Evolutionary conservation across 2,329 filamentous ascomycete species (phyloP), one percentile per base, ranked within the genome.

Genomic region (Diaporthe aspalathi): DNA sequence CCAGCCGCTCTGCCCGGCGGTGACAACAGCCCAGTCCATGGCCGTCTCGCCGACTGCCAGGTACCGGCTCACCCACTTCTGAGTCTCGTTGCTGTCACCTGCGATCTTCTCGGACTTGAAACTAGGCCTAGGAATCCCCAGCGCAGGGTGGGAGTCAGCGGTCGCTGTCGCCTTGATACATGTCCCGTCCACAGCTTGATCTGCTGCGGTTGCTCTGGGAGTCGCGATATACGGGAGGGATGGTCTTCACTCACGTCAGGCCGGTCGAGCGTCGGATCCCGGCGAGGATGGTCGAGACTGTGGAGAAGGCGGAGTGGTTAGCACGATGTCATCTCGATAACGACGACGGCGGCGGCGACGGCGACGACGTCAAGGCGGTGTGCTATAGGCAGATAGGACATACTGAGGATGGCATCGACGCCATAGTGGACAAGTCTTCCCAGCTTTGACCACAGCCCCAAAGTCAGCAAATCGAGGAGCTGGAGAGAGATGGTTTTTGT

Each of bases 251-350:
- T 89, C 93, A 99, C 96, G 95, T 98, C 84, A 99, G 88, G 79
- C 96, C 96, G 73, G 96, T 98, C 75, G 95, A 98, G 77, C 96
- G 94, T 86, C 97, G 97, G 87, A 99, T 95, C 79, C 96, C 96
- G 49, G 96, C 96, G 76, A 99, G 91, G 82, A 98, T 95, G 74
- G 96, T 94, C 78, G 96, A 99, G 82, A 99, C 93, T 97, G 72
- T 17, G 38, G 17, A n/a, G 22, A n/a, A 45, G 20, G 40, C 20
- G 27, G 63, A 43, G 7, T 16, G 22, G 52, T 60, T 16, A 68
- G 66, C 43, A 1, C 2, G 45, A 22, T 16, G 29, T 27, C 38
- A 11, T 27, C 49, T 5, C 35, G 9, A 38, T 2, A 38, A 38
- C 5, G 35, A 38, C 7, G 35, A 38, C 35, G 35, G 9, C 35